These are phyloP conservation scores for Aureobasidium sp. DNA, from an alignment of 2,329 filamentous ascomycete species.

Conservation along the genomic window DNA sequence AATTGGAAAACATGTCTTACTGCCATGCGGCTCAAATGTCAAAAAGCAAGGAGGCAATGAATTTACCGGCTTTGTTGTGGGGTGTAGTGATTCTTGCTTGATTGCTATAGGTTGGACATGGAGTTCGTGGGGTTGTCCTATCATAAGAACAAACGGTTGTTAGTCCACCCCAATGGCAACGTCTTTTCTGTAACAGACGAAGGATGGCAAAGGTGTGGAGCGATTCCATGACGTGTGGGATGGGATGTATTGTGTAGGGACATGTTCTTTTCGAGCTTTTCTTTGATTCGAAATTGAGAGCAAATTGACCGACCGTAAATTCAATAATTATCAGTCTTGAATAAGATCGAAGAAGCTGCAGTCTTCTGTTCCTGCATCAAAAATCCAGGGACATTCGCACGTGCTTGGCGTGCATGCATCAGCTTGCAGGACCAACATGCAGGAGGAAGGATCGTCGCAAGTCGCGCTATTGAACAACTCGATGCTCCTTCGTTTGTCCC, in stretches of 20 bases:
- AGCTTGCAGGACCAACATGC: not conserved
- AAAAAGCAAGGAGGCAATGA: constrained; percentile 10
- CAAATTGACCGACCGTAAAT: not conserved
- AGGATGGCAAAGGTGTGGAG: not conserved
- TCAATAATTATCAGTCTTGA: not conserved
- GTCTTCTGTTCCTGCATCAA: not conserved
- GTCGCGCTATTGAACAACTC: constrained; percentile 3
- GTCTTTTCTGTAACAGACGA: constrained; percentile 2
- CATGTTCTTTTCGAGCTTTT: not conserved
- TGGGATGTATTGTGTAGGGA: not conserved
- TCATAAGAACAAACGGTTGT: constrained; percentile 6
- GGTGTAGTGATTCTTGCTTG: not conserved
- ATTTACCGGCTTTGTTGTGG: not conserved
- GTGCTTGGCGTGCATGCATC: constrained; percentile 7
- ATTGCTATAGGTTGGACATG: not conserved
- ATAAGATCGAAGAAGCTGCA: not conserved
- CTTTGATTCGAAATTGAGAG: not conserved
- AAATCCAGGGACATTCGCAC: not conserved
- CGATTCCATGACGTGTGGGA: not conserved
- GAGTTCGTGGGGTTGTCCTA: constrained; percentile 3
- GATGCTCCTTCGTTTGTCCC: not conserved
- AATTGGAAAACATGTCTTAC: constrained; percentile 3
- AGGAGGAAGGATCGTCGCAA: constrained; percentile 5
- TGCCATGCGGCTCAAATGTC: constrained; percentile 9
- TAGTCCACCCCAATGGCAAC: constrained; percentile 2